Conservation (phyloP, 352 stramenopile species). For the Globisporangium cystogenes region DNA sequence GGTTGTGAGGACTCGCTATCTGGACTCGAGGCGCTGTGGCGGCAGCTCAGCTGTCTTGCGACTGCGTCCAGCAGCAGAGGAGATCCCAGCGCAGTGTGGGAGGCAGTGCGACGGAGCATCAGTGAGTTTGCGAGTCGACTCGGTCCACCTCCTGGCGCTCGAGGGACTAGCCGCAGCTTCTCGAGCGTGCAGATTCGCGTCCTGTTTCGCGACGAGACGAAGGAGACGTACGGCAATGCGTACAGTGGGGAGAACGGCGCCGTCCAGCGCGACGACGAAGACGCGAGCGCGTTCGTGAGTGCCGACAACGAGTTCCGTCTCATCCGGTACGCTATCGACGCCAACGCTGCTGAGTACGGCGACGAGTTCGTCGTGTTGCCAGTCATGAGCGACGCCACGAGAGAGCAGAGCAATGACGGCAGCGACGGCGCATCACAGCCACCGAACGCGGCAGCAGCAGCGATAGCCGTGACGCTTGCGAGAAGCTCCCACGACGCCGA, state of each 20-base stretch:
- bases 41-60: background rate
- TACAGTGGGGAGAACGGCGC: background rate
- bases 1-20: background rate
- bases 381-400: background rate
- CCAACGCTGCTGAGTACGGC: background rate
- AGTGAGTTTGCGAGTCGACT: constrained; percentile 1
- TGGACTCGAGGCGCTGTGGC: background rate
- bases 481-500: background rate
- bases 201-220: constrained; percentile 12
- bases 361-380: constrained; percentile 6
- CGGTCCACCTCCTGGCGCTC: background rate
- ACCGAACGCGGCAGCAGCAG: background rate
- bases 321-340: constrained; percentile 10
- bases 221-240: constrained; percentile 2
- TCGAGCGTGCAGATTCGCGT: constrained; percentile 6
- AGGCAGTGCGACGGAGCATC: background rate
- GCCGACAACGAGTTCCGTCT: constrained; percentile 8
- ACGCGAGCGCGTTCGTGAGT: background rate
- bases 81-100: background rate
- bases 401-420: background rate
- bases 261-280: background rate
- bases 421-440: background rate
- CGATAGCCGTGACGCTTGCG: background rate
- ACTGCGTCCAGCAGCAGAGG: background rate
- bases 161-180: background rate